Evolutionary conservation across 345 rosid genomes (phyloP), one percentile per base, ranked within the genome.

Genomic region (Eucalyptus rudis): DNA sequence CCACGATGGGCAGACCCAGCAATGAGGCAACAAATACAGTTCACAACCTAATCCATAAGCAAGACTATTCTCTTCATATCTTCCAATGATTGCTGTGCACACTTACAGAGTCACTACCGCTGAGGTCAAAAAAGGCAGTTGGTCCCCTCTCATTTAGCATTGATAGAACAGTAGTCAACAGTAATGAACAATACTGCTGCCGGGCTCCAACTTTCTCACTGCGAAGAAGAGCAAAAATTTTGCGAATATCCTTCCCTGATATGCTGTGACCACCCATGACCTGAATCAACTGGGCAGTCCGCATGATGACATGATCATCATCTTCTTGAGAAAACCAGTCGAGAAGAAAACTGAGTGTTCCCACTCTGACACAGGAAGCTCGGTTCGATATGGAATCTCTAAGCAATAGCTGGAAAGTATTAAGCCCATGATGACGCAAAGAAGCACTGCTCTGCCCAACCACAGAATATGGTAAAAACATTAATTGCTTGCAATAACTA

Each of bases 361-460:
- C 99, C 36, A 99, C 99, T 88, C 96, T 93, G 86, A 96, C 97
- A 90, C 98, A 94, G 59, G 98, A 97, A 91, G 99, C 96, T 90
- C 95, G 95, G 89, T 97, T 97, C 83, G 97, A 97, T 88, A 96
- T 93, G 90, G 97, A 96, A 92, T 97, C 99, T 92, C 94, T 95
- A 58, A 97, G 97, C 91, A 97, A 92, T 88, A 93, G 96, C 91
- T 95, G 98, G 92, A 96, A 94, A 90, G 96, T 89, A 91, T 93
- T 93, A 91, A 97, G 96, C 92, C 99, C 99, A 92, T 93, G 88
- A 90, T 94, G 96, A 94, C 93, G 95, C 96, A 95, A 92, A 79
- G 96, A 94, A 89, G 95, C 99, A 94, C 99, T 97, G 99, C 99
- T 96, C 99, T 97, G 99, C 96, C 96, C 96, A 94, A 92, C 94